Evolutionary conservation across 2,329 filamentous ascomycete species (phyloP).

Genomic region (Hypoxylon sp.): DNA sequence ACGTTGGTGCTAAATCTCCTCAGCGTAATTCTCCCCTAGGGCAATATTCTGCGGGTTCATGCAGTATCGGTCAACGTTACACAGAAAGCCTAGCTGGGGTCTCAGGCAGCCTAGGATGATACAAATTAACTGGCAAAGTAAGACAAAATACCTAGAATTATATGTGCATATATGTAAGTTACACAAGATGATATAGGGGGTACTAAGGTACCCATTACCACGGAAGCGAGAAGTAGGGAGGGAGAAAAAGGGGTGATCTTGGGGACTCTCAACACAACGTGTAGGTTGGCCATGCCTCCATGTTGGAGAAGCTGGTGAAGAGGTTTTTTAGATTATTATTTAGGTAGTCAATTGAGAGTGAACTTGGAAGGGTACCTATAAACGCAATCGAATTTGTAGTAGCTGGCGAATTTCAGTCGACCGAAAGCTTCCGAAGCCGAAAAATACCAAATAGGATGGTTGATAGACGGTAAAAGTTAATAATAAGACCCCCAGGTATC

Average conservation of each 20-base stretch:
- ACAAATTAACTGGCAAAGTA: neutral
- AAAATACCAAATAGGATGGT: neutral
- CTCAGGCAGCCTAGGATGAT: neutral
- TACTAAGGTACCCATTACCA: neutral
- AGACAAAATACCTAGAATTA: neutral
- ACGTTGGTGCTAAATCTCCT: slow-evolving; percentile 1
- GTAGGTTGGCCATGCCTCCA: neutral
- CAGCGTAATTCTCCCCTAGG: neutral
- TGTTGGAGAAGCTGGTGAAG: neutral
- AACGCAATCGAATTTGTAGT: neutral
- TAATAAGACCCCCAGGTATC: no score
- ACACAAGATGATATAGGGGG: neutral
- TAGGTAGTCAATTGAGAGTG: neutral
- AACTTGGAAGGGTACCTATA: neutral
- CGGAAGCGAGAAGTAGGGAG: neutral
- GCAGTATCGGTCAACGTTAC: neutral
- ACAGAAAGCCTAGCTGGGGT: neutral
- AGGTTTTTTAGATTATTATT: neutral
- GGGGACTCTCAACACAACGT: neutral
- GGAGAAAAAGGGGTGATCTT: neutral
- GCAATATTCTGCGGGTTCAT: neutral
- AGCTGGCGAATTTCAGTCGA: neutral
- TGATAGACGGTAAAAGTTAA: no score
- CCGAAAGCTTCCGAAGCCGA: neutral
- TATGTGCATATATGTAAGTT: neutral